A percentile compares a stretch with the other conserved stretches of the same genome.
These are phyloP conservation scores for Ogataea haglerorum DNA, from an alignment of 805 yeast genomes.

Conservation along the genomic window DNA sequence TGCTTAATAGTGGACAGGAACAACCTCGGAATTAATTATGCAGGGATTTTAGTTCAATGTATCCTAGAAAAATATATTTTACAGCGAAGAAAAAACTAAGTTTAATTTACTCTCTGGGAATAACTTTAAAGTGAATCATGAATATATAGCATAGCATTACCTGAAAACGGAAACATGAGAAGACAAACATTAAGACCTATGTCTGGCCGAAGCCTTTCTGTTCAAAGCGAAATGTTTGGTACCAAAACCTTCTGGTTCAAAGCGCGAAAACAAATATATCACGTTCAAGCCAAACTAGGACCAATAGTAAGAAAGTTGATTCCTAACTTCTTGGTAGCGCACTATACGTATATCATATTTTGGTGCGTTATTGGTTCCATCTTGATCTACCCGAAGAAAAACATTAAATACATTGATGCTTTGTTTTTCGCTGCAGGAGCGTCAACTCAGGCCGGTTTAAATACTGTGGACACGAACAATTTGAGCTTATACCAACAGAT, in stretches of 20 bases:
- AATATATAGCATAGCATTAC: background rate
- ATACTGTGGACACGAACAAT: constrained; percentile 67
- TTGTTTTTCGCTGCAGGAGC: constrained; percentile 75
- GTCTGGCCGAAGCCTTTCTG: constrained; percentile 2
- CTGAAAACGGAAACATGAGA: too few relatives aligned
- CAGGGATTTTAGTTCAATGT: too few relatives aligned
- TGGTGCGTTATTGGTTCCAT: constrained; percentile 68
- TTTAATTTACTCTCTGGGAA: background rate
- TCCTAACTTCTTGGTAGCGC: constrained; percentile 61
- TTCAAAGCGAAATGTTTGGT: constrained; percentile 7
- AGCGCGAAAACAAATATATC: constrained; percentile 37
- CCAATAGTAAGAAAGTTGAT: constrained; percentile 42
- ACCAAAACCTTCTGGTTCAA: constrained; percentile 30
- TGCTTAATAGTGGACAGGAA: constrained; percentile 6
- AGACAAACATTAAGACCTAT: background rate
- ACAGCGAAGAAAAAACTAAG: background rate
- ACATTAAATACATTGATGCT: constrained; percentile 69
- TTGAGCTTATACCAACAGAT: constrained; percentile 78
- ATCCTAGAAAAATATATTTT: too few relatives aligned
- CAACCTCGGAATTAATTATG: background rate
- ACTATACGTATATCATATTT: constrained; percentile 64
- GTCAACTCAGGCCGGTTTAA: constrained; percentile 88
- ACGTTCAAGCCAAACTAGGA: constrained; percentile 33
- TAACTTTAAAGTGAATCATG: background rate
- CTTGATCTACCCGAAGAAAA: constrained; percentile 70